Base-by-base conservation (phyloP, 2,329 filamentous ascomycete species). In the Monosporascus sp. region DNA sequence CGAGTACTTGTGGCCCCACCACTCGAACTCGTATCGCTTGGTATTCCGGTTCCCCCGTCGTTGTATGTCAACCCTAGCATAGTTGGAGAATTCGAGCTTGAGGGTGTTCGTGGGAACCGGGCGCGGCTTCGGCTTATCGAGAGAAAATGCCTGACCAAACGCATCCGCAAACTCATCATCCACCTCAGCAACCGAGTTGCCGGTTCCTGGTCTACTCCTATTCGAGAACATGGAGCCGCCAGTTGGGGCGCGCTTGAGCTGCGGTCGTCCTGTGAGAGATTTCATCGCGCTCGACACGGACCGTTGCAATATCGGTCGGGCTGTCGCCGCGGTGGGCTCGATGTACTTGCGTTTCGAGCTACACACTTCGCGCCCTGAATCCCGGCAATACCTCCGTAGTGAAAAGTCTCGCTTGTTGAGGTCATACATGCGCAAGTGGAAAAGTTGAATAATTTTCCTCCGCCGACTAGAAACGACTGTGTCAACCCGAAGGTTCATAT, bases 41-140 rank as follows among this genome's bases (percentile, higher is more conserved):
- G 78, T 78, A 45, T 79, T 75, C 60, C 83, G 85, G 49, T 80
- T 75, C 17, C 87, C 87, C 24, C 82, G 78, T 43, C 89, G 83
- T 60, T 82, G 84, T 49, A 99, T 74, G 59, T 96, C 89, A 41
- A 97, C 84, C 62, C 94, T 90, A 2, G 93, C 93, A 68, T 99
- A 99, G 74, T 97, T 99, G 60, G 90, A 95, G 68, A 97, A 99
- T 68, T 97, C 93, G 37, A 99, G 81, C 71, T 91, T 89, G 68
- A 93, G 88, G 37, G 81, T 87, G 69, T 96, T 90, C 53, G 86
- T 89, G 18, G 89, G 82, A 45, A 76, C 62, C 41, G 72, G 69
- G 51, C 68, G 73, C 24, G 68, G 63, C 52, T 66, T 67, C 27
- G 61, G 54, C 38, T 65, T 64, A 51, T 70, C 65, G 56, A 71